phyloP scores from a whole-genome alignment of 305 asterid genomes.

The Nicotiana rustica region DNA sequence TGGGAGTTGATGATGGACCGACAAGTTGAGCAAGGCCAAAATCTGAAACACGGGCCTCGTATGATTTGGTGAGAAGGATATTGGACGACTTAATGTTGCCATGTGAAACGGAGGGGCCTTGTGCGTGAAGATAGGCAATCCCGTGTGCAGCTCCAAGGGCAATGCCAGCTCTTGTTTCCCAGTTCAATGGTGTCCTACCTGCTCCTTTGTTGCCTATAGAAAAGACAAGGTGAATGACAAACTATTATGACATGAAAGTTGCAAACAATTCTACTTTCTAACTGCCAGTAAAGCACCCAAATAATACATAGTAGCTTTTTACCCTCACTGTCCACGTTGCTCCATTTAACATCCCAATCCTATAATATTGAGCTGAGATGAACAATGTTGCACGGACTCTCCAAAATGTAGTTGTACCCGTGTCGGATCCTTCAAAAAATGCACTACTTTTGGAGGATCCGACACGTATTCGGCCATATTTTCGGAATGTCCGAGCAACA shows the following conservation, averaged over 20 bases:
- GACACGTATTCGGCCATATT: too few species aligned
- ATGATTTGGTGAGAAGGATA: slow-evolving; percentile 65
- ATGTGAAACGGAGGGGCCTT: slow-evolving; percentile 63
- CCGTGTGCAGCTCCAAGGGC: slow-evolving; percentile 72
- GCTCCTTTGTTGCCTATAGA: slow-evolving; percentile 67
- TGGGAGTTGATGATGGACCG: slow-evolving; percentile 54
- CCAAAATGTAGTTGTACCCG: too few species aligned
- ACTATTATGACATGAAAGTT: slow-evolving; percentile 31
- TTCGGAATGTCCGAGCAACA: too few species aligned
- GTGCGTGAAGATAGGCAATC: slow-evolving; percentile 66
- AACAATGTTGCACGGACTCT: too few species aligned
- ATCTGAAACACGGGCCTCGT: slow-evolving; percentile 76
- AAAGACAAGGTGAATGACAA: slow-evolving; percentile 25
- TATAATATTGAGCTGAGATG: neutral
- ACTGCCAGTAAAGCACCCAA: neutral
- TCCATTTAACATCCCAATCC: neutral
- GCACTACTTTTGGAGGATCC: too few species aligned
- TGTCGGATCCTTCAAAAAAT: too few species aligned
- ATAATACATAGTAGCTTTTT: neutral
- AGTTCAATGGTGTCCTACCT: slow-evolving; percentile 68
- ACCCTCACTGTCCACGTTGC: neutral
- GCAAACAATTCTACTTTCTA: slow-evolving; percentile 9
- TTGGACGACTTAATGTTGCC: slow-evolving; percentile 85
- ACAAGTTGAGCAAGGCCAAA: slow-evolving; percentile 69
- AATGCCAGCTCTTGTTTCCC: slow-evolving; percentile 70